Percentiles rank a stretch among this genome's conserved stretches.
Conservation (phyloP, 345 rosid genomes). For the Mercurialis annua region DNA sequence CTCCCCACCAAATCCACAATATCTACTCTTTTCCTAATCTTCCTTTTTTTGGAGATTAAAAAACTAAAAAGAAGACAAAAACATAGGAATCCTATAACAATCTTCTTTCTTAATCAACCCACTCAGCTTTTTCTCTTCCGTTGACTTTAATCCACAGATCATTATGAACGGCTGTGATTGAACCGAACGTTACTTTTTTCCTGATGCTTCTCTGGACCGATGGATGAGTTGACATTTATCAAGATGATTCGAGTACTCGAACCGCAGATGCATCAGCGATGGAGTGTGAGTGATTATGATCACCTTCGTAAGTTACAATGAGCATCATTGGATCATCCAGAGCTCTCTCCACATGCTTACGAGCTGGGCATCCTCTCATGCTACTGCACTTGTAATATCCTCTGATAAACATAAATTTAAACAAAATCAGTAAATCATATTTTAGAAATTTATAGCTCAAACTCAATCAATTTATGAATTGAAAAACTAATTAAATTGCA, state of each 20-base stretch:
- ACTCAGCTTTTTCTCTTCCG: not conserved
- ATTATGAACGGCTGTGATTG: constrained; percentile 6
- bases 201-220: not conserved
- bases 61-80: constrained; percentile 20
- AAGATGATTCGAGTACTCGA: constrained; percentile 60
- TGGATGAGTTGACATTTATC: constrained; percentile 18
- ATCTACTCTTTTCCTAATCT: constrained; percentile 9
- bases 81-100: constrained; percentile 32
- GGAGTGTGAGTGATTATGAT: constrained; percentile 55
- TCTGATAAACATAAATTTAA: constrained; percentile 34
- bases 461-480: not conserved
- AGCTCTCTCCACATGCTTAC: constrained; percentile 92
- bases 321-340: constrained; percentile 73
- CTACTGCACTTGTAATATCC: constrained; percentile 96
- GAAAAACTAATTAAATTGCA: not conserved
- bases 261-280: constrained; percentile 31
- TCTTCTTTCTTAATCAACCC: constrained; percentile 15
- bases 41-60: not conserved
- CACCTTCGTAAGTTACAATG: constrained; percentile 83
- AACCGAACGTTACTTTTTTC: not conserved
- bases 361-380: constrained; percentile 83
- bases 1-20: constrained; percentile 48
- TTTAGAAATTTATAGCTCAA: not conserved
- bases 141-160: constrained; percentile 22
- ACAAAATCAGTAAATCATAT: not conserved